phyloP scores from a whole-genome alignment of 306 rosid species.

The Lagenaria siceraria region DNA sequence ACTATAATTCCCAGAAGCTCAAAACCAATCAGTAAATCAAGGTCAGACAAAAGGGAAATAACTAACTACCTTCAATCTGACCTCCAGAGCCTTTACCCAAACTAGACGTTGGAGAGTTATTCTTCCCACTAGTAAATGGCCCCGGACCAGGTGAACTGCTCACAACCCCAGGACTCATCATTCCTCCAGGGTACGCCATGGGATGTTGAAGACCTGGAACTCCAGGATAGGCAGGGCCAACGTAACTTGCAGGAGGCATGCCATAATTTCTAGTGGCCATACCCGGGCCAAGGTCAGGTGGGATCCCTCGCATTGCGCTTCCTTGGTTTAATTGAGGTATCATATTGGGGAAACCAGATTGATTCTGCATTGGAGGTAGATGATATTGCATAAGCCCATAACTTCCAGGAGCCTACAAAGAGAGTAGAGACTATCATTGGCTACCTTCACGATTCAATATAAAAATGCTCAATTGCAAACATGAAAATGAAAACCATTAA shows the following conservation, averaged over 20 bases:
- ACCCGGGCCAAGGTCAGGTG: conserved; percentile 52
- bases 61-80: conserved; percentile 97
- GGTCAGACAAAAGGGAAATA: background rate
- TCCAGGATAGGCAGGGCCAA: conserved; percentile 63
- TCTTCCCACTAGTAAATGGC: conserved; percentile 41
- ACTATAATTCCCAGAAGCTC: background rate
- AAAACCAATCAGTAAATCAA: background rate
- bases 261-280: conserved; percentile 63
- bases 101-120: conserved; percentile 42
- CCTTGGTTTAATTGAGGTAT: conserved; percentile 75
- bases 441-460: background rate
- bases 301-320: conserved; percentile 46
- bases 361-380: conserved; percentile 81
- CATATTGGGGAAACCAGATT: conserved; percentile 83
- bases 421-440: conserved; percentile 9
- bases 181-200: conserved; percentile 65
- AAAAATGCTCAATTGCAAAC: background rate
- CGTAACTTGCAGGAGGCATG: conserved; percentile 57
- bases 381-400: conserved; percentile 89
- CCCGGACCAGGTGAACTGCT: conserved; percentile 60
- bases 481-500: background rate
- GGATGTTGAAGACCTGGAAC: conserved; percentile 86
- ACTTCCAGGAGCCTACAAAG: conserved; percentile 64
- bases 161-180: conserved; percentile 61
- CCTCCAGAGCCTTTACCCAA: conserved; percentile 51